These are phyloP conservation scores for Aphanocladium album DNA, from an alignment of 2,329 filamentous ascomycete species.

Conservation along the genomic window DNA sequence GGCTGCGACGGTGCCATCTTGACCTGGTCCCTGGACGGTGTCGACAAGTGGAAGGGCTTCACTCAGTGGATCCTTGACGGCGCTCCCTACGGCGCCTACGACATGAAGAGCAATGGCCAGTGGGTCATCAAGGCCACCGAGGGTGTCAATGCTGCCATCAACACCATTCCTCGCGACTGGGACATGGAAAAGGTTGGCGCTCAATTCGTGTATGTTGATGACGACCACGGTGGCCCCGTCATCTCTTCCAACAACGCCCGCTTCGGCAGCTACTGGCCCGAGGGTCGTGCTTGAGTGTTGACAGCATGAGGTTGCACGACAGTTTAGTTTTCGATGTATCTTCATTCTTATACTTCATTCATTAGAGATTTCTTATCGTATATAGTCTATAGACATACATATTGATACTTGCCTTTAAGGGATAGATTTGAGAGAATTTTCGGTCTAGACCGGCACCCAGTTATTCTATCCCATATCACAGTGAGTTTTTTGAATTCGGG, in stretches of 20 bases:
- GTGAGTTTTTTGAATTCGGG: no score
- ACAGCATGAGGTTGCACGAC: no score
- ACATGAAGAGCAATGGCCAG: constrained; percentile 13
- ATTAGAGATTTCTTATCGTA: no score
- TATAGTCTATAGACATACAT: no score
- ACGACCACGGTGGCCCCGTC: constrained; percentile 22
- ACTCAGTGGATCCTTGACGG: constrained; percentile 21
- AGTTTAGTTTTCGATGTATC: no score
- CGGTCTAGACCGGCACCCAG: no score
- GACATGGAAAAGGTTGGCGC: constrained; percentile 19
- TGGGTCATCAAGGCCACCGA: constrained; percentile 23
- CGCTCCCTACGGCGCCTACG: constrained; percentile 16
- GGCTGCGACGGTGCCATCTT: constrained; percentile 23
- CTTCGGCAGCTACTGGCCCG: constrained; percentile 23
- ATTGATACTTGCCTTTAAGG: no score
- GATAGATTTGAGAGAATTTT: no score
- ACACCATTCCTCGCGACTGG: constrained; percentile 20
- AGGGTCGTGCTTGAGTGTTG: constrained; percentile 2
- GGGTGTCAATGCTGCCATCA: constrained; percentile 17
- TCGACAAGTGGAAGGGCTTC: constrained; percentile 22
- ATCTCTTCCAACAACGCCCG: constrained; percentile 18
- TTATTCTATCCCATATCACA: no score
- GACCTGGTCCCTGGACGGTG: constrained; percentile 19
- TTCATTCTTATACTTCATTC: no score
- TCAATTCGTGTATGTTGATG: constrained; percentile 22